phyloP scores from a whole-genome alignment of 345 rosid species.

The Salix suchowensis region DNA sequence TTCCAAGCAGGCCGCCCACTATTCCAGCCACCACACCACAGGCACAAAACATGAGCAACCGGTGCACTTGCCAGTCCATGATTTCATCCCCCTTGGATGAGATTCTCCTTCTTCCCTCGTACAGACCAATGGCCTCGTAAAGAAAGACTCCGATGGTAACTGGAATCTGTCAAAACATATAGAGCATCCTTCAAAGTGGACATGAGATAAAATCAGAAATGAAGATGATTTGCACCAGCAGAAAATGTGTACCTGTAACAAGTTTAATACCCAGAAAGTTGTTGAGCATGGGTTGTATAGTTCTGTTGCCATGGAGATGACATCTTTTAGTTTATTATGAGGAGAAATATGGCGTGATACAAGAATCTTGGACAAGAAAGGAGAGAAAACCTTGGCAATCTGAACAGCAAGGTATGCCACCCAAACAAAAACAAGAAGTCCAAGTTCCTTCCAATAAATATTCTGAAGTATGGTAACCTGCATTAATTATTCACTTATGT shows the following conservation, averaged over 20 bases:
- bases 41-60: neutral
- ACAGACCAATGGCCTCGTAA: conserved; percentile 1
- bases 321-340: neutral
- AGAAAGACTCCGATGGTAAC: neutral
- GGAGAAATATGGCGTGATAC: neutral
- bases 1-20: conserved; percentile 1
- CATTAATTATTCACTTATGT: neutral
- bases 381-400: neutral
- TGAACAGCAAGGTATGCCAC: neutral
- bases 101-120: neutral
- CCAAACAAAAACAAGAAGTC: conserved; percentile 10
- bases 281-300: neutral
- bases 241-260: neutral
- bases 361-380: neutral
- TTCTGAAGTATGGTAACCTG: neutral
- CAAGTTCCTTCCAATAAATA: neutral
- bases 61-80: neutral
- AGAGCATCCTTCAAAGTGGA: neutral
- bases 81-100: neutral
- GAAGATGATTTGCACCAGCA: neutral
- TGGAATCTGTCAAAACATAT: neutral
- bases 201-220: no score
- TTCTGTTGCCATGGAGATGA: neutral
- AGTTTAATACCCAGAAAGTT: conserved; percentile 1
- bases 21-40: conserved; percentile 6